Percentiles rank a stretch among this genome's conserved stretches.
These are phyloP conservation scores for Hypoxylon lienhwacheense DNA, from an alignment of 495 filamentous ascomycete species.

Conservation along the genomic window DNA sequence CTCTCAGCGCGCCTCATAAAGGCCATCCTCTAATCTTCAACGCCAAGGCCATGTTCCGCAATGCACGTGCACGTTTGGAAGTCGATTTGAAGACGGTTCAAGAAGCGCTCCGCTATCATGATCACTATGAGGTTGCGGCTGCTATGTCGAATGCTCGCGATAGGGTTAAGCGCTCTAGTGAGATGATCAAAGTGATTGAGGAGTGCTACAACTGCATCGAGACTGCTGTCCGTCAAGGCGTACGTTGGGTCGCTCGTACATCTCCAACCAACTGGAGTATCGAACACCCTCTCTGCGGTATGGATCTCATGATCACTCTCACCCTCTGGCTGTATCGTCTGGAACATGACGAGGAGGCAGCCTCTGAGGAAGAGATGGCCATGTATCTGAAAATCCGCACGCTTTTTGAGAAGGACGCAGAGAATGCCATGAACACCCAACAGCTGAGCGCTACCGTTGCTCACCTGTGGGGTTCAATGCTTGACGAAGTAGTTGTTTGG, in stretches of 20 bases:
- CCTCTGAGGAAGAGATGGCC: conserved; percentile 83
- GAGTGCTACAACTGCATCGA: conserved; percentile 98
- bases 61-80: conserved; percentile 87
- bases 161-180: conserved; percentile 88
- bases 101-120: conserved; percentile 95
- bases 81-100: conserved; percentile 95
- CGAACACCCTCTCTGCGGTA: conserved; percentile 93
- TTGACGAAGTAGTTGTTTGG: conserved; percentile 99
- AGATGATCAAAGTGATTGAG: conserved; percentile 98
- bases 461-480: conserved; percentile 94
- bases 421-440: conserved; percentile 69
- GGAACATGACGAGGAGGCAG: conserved; percentile 97
- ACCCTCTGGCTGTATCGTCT: conserved; percentile 97
- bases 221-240: conserved; percentile 89
- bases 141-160: conserved; percentile 94
- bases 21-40: conserved; percentile 99
- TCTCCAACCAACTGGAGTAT: conserved; percentile 99
- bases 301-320: conserved; percentile 98
- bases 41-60: conserved; percentile 95
- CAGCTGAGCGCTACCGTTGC: conserved; percentile 93
- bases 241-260: conserved; percentile 96
- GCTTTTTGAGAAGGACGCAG: conserved; percentile 86
- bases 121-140: conserved; percentile 92
- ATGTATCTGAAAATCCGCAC: conserved; percentile 96
- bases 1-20: conserved; percentile 91